Conservation (phyloP, 306 rosid genomes). For the Cucumis hystrix region DNA sequence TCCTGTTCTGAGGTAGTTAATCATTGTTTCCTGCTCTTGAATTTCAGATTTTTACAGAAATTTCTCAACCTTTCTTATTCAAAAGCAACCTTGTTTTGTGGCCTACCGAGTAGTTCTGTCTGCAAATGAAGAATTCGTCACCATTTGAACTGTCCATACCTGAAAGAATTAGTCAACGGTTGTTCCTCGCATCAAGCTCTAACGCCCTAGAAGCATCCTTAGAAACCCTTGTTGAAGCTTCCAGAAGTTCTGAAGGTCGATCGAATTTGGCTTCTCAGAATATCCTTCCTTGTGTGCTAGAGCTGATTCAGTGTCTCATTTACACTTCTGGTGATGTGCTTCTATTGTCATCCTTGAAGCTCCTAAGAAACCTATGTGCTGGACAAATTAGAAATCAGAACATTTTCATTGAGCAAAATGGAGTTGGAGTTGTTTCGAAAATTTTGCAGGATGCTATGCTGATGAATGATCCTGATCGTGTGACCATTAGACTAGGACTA, state of each 20-base stretch:
- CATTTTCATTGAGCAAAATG: conserved; percentile 38
- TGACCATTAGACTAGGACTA: conserved; percentile 38
- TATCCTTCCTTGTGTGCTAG: conserved; percentile 27
- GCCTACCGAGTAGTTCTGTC: neutral
- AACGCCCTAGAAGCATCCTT: conserved; percentile 22
- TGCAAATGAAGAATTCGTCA: conserved; percentile 14
- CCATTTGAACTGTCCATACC: conserved; percentile 21
- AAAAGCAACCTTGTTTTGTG: neutral
- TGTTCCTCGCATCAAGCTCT: conserved; percentile 32
- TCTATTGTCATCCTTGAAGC: conserved; percentile 36
- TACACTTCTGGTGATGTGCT: conserved; percentile 6
- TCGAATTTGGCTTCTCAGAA: conserved; percentile 26
- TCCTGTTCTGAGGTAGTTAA: neutral
- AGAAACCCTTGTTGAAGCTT: conserved; percentile 24
- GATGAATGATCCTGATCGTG: conserved; percentile 18
- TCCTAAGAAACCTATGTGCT: conserved; percentile 56
- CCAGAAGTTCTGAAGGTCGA: conserved; percentile 38
- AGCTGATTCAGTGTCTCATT: conserved; percentile 14
- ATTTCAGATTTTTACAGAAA: neutral
- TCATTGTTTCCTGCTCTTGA: neutral
- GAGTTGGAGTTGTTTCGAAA: conserved; percentile 23
- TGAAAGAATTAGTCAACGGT: conserved; percentile 16
- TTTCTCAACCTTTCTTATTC: neutral
- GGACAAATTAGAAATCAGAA: conserved; percentile 46
- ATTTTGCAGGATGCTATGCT: conserved; percentile 25